Conservation (phyloP, 1,284 basidiomycete genomes). For the Rhodofomes roseus region DNA sequence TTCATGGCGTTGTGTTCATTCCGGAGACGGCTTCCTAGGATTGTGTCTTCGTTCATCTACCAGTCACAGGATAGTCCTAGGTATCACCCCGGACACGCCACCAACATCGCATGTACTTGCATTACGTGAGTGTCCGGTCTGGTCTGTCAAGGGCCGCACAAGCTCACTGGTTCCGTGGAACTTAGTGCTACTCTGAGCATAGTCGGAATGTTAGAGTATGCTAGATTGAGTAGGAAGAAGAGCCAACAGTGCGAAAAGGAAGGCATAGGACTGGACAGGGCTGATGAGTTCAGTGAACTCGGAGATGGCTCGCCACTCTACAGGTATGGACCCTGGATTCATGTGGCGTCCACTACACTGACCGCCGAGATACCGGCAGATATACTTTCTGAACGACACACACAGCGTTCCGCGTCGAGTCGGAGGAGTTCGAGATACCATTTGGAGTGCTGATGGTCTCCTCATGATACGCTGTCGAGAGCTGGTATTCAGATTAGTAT, state of each 20-base stretch:
- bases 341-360: no score
- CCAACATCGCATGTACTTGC: constrained; percentile 9
- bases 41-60: constrained; percentile 17
- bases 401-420: no score
- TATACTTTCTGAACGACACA: background rate
- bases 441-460: no score
- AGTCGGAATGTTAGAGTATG: constrained; percentile 10
- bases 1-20: no score
- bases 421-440: no score
- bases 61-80: constrained; percentile 12
- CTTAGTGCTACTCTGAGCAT: constrained; percentile 6
- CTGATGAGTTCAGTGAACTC: constrained; percentile 8
- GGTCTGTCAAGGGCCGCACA: background rate
- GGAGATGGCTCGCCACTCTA: constrained; percentile 15
- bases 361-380: background rate
- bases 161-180: background rate
- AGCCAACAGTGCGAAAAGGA: constrained; percentile 8
- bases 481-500: no score
- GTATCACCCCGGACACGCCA: constrained; percentile 14
- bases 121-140: constrained; percentile 2
- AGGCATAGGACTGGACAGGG: constrained; percentile 4
- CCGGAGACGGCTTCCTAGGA: background rate
- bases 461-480: no score
- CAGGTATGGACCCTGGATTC: constrained; percentile 1
- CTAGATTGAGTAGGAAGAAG: constrained; percentile 10